Base-by-base conservation (phyloP, 495 filamentous ascomycete genomes). In the Neurospora tetrasperma region DNA sequence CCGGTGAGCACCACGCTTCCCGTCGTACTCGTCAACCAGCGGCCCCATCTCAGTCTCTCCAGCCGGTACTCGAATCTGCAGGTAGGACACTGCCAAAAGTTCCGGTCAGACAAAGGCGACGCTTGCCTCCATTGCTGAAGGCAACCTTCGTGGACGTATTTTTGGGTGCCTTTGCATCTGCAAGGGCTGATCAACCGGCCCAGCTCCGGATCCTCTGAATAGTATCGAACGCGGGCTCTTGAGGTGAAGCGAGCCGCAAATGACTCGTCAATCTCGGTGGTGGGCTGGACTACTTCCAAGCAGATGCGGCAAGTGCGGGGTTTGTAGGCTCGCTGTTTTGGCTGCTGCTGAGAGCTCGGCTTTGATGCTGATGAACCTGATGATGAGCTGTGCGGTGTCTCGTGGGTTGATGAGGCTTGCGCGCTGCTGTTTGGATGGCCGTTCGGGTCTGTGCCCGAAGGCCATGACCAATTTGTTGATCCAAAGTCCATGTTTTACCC, bases 121-220 rank as follows among this genome's bases (percentile, higher is more conserved):
- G 91, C 85, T 70, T 90, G 85, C 73, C 96, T 90, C 96, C 96
- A 98, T 41, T 86, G 82, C 78, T 94, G 90, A 23, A 99, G 85
- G 80, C 96, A 99, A n/a, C 89, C 92, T 79, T 97, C 93, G 80
- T 99, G 96, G 42, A 98, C 94, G 84, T 97, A 98, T 82, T 91
- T 91, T 72, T 94, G 92, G 16, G 91, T 92, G 71, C 96, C 96
- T 82, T 92, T 95, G 85, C 96, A 99, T 81, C 90, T 89, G 85
- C 96, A 99, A 5, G 96, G 96, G 39, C 92, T 90, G 69, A 99
- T 86, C n/a, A 99, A 84, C 6, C 93, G 90, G 46, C 93, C 94
- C 42, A 88, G 83, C 72, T 91, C 88, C n/a, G 90, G 88, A 75
- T 90, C 93, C 69, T 88, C 84, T 2, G 93, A 95, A 18, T 91